phyloP scores from a whole-genome alignment of 495 filamentous ascomycete species.

The Tuber aestivum region DNA sequence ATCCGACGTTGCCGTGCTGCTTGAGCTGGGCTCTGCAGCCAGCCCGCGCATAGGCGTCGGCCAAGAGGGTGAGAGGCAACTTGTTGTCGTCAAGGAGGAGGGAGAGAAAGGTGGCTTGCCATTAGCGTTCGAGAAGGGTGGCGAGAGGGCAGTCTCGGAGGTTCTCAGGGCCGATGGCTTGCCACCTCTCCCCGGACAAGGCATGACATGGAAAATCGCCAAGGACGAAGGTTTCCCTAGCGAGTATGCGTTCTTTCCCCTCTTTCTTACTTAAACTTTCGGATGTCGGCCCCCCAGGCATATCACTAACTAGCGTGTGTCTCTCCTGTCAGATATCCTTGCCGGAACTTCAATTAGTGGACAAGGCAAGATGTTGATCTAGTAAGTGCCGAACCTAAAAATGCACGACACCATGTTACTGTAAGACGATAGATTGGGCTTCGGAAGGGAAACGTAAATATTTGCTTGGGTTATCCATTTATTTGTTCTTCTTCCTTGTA shows the following conservation, averaged over 20 bases:
- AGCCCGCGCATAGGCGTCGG: constrained; percentile 76
- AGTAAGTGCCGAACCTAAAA: not conserved
- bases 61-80: constrained; percentile 71
- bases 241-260: constrained; percentile 44
- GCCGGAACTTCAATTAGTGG: constrained; percentile 49
- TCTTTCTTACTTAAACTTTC: not conserved
- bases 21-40: constrained; percentile 78
- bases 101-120: constrained; percentile 63
- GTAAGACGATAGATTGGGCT: not conserved
- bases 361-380: constrained; percentile 4
- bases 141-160: constrained; percentile 53
- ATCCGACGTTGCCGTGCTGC: constrained; percentile 74
- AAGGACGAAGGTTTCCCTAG: constrained; percentile 55
- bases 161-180: constrained; percentile 68
- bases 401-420: not conserved
- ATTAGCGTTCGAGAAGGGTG: constrained; percentile 63
- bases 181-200: constrained; percentile 67
- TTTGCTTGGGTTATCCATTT: constrained; percentile 7
- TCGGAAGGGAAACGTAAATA: constrained; percentile 22
- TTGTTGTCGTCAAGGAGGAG: constrained; percentile 73
- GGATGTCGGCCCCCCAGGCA: constrained; percentile 7
- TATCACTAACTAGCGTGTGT: constrained; percentile 31
- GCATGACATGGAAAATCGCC: constrained; percentile 50
- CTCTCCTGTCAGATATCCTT: constrained; percentile 46
- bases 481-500: not conserved